Evolutionary conservation across 2,329 filamentous ascomycete genomes (phyloP).

Genomic region (Epichloe bromicola): DNA sequence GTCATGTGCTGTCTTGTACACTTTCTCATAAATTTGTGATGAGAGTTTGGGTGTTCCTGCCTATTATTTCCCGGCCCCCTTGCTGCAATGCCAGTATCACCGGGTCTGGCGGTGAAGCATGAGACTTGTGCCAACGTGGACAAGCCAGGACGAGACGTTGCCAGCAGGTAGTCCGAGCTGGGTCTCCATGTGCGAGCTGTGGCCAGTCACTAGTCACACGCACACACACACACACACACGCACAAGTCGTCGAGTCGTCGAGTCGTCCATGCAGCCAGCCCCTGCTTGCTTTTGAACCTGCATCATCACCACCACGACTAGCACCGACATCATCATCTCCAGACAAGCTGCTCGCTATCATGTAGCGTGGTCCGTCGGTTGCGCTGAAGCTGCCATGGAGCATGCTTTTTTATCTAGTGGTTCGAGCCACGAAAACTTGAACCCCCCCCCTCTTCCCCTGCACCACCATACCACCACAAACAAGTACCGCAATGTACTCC

Average conservation of each 20-base stretch:
- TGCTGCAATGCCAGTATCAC: no score
- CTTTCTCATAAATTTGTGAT: no score
- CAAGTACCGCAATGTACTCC: no score
- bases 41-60: no score
- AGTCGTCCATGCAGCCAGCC: not conserved
- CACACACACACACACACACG: not conserved
- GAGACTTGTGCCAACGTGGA: not conserved
- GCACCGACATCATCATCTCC: not conserved
- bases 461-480: not conserved
- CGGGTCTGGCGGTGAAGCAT: not conserved
- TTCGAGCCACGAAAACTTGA: no score
- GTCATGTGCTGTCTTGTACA: no score
- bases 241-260: not conserved
- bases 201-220: not conserved
- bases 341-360: not conserved
- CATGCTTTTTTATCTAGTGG: no score
- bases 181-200: no score
- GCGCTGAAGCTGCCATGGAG: not conserved
- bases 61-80: no score
- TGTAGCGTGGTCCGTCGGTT: not conserved
- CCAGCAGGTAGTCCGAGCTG: no score
- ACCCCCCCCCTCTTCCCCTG: not conserved
- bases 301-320: not conserved
- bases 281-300: constrained; percentile 5
- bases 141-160: not conserved